Percentiles rank a stretch among this genome's conserved stretches.
phyloP scores from a whole-genome alignment of 352 stramenopile genomes.

The Phytophthora litchii region DNA sequence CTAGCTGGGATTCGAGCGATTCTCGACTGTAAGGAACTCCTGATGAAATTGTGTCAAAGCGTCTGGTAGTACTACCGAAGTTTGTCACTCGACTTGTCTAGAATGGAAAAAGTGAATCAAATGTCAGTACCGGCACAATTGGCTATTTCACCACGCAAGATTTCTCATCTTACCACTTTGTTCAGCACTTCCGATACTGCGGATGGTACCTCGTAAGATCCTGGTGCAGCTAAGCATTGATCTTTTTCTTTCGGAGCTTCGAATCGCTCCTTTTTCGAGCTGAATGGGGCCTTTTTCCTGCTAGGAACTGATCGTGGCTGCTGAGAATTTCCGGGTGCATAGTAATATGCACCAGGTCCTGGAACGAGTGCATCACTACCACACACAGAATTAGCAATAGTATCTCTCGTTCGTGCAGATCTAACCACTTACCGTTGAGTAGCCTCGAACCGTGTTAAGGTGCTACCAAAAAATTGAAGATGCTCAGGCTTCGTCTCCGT shows the following conservation, averaged over 20 bases:
- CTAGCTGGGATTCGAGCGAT: constrained; percentile 56
- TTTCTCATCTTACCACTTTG: constrained; percentile 59
- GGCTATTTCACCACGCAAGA: not conserved
- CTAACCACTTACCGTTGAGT: constrained; percentile 33
- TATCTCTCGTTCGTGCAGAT: not conserved
- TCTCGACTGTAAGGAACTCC: constrained; percentile 24
- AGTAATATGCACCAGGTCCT: constrained; percentile 67
- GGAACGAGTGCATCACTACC: constrained; percentile 43
- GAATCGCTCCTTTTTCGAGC: constrained; percentile 78
- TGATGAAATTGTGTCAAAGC: constrained; percentile 63
- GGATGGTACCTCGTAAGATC: constrained; percentile 70
- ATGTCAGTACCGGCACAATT: not conserved
- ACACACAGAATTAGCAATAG: constrained; percentile 1
- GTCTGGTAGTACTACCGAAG: constrained; percentile 78
- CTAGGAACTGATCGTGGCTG: constrained; percentile 29
- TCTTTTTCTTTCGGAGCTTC: constrained; percentile 47
- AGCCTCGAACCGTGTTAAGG: constrained; percentile 64
- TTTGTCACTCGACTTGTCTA: constrained; percentile 71
- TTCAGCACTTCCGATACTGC: constrained; percentile 64
- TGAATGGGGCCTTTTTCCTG: constrained; percentile 64
- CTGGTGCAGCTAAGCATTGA: constrained; percentile 56
- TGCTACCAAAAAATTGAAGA: constrained; percentile 85
- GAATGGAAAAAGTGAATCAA: constrained; percentile 1
- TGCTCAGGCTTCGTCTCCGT: constrained; percentile 63
- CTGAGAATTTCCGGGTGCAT: constrained; percentile 39